phyloP scores from a whole-genome alignment of 345 rosid genomes.

The Hibiscus trionum region DNA sequence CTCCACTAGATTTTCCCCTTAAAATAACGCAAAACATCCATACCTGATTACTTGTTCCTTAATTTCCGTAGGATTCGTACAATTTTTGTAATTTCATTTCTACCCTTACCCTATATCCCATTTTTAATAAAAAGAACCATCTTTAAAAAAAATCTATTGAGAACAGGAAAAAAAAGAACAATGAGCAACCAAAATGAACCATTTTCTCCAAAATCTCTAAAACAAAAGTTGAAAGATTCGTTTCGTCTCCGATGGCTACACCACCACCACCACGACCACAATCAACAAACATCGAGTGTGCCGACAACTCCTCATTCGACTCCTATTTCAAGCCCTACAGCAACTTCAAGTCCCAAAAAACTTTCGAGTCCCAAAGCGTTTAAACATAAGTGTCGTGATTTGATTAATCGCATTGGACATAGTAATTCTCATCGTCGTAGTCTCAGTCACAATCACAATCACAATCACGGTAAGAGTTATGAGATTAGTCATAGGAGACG shows the following conservation, averaged over 20 bases:
- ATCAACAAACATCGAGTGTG: not conserved
- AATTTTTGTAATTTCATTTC: not conserved
- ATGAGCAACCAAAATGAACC: not conserved
- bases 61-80: not conserved
- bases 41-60: not conserved
- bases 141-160: not conserved
- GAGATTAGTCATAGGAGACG: conserved; percentile 12
- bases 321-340: not conserved
- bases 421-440: not conserved
- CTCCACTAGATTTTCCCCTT: no score
- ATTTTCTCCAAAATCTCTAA: conserved; percentile 8
- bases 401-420: conserved; percentile 19
- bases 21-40: no score
- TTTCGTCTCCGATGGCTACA: conserved; percentile 15
- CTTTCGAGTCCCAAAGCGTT: not conserved
- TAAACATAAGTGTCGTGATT: conserved; percentile 17
- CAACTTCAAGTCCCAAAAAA: no score
- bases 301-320: not conserved
- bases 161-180: no score
- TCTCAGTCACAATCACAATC: not conserved
- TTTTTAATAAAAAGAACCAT: not conserved
- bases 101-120: not conserved
- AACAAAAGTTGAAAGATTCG: conserved; percentile 24
- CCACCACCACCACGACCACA: not conserved
- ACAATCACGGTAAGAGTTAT: not conserved